Conservation (phyloP, 1,284 basidiomycete genomes). For the Ceratobasidium sp. region DNA sequence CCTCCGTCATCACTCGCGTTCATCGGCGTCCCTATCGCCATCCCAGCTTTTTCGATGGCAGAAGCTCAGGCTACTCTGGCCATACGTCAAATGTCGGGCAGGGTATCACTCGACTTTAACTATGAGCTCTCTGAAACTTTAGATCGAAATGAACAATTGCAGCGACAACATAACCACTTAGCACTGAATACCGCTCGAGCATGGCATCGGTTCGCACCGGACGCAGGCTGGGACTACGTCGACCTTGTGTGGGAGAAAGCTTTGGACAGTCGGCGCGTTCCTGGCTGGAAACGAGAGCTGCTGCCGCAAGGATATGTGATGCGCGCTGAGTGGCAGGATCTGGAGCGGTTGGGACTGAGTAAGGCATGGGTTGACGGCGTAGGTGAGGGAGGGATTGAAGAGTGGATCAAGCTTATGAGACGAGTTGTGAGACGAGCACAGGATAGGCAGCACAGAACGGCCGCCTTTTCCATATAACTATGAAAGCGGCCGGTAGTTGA, state of each 20-base stretch:
- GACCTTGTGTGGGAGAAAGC: slow-evolving; percentile 37
- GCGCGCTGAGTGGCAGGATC: slow-evolving; percentile 69
- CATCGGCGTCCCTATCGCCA: slow-evolving; percentile 69
- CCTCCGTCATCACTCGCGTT: slow-evolving; percentile 72
- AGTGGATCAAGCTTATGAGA: slow-evolving; percentile 75
- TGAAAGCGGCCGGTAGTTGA: too few species aligned
- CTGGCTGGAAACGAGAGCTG: slow-evolving; percentile 71
- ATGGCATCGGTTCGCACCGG: background rate
- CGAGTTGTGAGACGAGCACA: slow-evolving; percentile 41
- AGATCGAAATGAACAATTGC: slow-evolving; percentile 17
- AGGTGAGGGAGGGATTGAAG: slow-evolving; percentile 67
- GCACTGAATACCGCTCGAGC: slow-evolving; percentile 25
- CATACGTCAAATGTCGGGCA: slow-evolving; percentile 16
- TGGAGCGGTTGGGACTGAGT: slow-evolving; percentile 67
- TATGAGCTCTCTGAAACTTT: slow-evolving; percentile 1
- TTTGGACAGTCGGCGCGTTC: slow-evolving; percentile 58
- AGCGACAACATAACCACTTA: background rate
- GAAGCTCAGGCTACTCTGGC: slow-evolving; percentile 71
- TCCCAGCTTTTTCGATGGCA: slow-evolving; percentile 74
- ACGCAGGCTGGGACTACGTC: slow-evolving; percentile 16
- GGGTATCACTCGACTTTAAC: slow-evolving; percentile 18
- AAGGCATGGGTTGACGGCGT: slow-evolving; percentile 73
- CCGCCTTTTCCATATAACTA: too few species aligned
- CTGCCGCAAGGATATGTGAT: slow-evolving; percentile 68
- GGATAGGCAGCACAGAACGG: background rate